Base-by-base conservation (phyloP, 2,329 filamentous ascomycete genomes). In the Fusarium sublunatum region DNA sequence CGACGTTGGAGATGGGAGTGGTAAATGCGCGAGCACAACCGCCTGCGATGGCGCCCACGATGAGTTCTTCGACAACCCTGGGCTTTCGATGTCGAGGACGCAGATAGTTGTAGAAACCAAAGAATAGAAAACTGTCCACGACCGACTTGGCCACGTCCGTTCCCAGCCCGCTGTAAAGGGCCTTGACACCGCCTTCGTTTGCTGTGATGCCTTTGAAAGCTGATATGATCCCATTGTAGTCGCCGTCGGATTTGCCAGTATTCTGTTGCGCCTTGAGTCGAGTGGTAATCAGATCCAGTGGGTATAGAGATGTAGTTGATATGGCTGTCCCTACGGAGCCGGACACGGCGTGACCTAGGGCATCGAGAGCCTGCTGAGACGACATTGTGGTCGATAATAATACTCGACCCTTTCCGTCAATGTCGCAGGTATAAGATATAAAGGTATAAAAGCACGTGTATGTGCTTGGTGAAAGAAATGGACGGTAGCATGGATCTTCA, bases 101-200 rank as follows among this genome's bases (percentile, higher is more conserved):
- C 45, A 83, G 72, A 25, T 81, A 75, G 60, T 83, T 91, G 77
- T 96, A 96, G 56, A 91, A 89, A 15, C 94, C 83, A 78, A 96
- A 96, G 81, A 96, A 96, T 47, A 96, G 81, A 73, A 95, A 94
- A 53, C 89, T 91, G 78, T 95, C 92, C 28, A 86, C 82, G 22
- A 88, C 81, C 24, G 86, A 88, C 74, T 91, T 92, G 69, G 79
- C 82, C 10, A 89, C 86, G 70, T 91, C 89, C 32, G 85, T 82
- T 7, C 82, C 77, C 2, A 90, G 74, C 25, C 89, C 89, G 24
- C 81, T 83, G 72, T 91, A 97, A 65, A 96, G 88, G 1, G 89
- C 91, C 47, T 74, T 72, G 15, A 88, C 65, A 4, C 90, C 87
- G n/a, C 91, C 91, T 74, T 93, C 90, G 29, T 84, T 80, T 31